Base-by-base conservation (phyloP, 2,329 filamentous ascomycete genomes). In the Basipetospora chlamydospora region DNA sequence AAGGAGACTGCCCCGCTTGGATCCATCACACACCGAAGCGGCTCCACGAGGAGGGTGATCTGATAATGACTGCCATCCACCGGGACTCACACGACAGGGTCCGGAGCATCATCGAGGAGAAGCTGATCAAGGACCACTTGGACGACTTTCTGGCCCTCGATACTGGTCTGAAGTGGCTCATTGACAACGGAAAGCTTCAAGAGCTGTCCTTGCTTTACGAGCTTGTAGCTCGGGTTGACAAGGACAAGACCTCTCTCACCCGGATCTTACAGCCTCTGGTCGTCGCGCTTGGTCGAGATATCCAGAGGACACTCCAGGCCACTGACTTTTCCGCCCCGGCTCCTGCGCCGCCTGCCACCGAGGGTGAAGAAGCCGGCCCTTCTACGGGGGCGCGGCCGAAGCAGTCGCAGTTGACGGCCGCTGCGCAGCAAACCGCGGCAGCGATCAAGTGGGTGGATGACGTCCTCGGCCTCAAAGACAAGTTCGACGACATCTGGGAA, bases 391-490 rank as follows among this genome's bases (percentile, higher is more conserved):
- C 18, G 6, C 42, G 66, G 37, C 46, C 56, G 16, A 71, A 75
- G 38, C 41, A 46, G 46, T 52, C 68, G 39, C 49, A 70, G 26
- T 71, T 63, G 41, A 39, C 38, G 6, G 61, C 71, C 1, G 62
- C 77, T 6, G 87, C 84, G 20, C 80, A 85, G 52, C 80, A 87
- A 50, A 96, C 90, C 1, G 71, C 75, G 0, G 81, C 86, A 2
- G 90, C 90, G 0, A 80, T 96, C 47, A 84, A 82, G 49, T 98
- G 90, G 90, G 88, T 96, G 3, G 84, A 93, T 47, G 86, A 94
- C 47, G 82, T 96, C 3, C 62, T 98, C 33, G 59, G 60, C 13
- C 64, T 98, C 20, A 95, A 96, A 56, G 77, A 81, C 46, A 92
- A 90, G 51, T 96, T 94, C 48, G 87, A 96, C 53, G 67, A 59